A percentile compares a stretch with the other conserved stretches of the same genome.
Evolutionary conservation across 2,329 filamentous ascomycete species (phyloP).

Genomic region (Cercospora nicotianae): DNA sequence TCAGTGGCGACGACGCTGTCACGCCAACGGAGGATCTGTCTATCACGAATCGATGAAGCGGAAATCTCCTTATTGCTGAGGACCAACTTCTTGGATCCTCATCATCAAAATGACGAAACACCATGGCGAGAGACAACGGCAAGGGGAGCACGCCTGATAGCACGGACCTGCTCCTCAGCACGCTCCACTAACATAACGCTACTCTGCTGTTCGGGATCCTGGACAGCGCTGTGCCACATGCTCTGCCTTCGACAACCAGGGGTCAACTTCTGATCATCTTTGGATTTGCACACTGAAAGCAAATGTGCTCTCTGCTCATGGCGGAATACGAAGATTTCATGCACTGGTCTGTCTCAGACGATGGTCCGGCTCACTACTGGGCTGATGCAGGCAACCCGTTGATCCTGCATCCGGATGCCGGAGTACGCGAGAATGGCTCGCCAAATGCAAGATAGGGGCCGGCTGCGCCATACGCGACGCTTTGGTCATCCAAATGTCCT

Average conservation of each 20-base stretch:
- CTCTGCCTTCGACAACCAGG: background rate
- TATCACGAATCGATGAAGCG: background rate
- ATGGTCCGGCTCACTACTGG: background rate
- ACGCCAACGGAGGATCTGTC: conserved; percentile 6
- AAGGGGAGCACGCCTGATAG: background rate
- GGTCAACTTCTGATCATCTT: background rate
- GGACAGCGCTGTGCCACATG: background rate
- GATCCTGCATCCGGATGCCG: background rate
- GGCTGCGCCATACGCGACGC: background rate
- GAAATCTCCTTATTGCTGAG: background rate
- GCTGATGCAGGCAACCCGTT: background rate
- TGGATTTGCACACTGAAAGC: background rate
- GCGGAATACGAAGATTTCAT: background rate
- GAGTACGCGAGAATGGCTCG: background rate
- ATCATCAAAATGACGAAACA: background rate
- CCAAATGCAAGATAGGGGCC: background rate
- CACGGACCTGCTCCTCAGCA: background rate
- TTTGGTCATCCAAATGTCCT: background rate
- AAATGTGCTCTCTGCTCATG: background rate
- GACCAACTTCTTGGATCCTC: background rate
- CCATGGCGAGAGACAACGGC: background rate
- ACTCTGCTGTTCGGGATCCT: background rate
- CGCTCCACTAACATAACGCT: background rate
- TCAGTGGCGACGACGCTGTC: conserved; percentile 2
- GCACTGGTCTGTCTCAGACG: background rate